Conservation (phyloP, 331 rosid species). For the Acacia pycnantha region DNA sequence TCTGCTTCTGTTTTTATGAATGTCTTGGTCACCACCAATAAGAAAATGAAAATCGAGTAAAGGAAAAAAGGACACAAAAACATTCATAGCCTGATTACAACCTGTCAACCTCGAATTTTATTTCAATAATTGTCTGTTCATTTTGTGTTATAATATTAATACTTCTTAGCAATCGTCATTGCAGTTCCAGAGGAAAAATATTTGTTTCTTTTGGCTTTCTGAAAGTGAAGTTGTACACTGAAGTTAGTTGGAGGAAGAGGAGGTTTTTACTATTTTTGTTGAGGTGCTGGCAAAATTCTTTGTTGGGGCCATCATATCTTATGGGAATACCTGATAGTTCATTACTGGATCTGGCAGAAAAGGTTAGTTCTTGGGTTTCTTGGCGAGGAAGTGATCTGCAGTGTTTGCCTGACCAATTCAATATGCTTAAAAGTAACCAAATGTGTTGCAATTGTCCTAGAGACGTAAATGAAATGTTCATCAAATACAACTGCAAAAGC, state of each 20-base stretch:
- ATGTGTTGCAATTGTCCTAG: conserved; percentile 72
- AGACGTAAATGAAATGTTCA: conserved; percentile 32
- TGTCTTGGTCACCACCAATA: conserved; percentile 24
- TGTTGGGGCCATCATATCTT: conserved; percentile 49
- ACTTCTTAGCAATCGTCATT: conserved; percentile 33
- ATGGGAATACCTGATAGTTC: conserved; percentile 97
- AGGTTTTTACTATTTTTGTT: conserved; percentile 17
- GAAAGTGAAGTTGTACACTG: conserved; percentile 27
- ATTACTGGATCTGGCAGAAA: conserved; percentile 64
- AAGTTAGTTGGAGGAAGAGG: conserved; percentile 38
- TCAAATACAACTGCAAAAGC: conserved; percentile 58
- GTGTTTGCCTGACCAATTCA: conserved; percentile 8
- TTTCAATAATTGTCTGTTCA: conserved; percentile 26
- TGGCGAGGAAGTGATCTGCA: conserved; percentile 43
- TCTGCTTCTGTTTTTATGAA: conserved; percentile 31
- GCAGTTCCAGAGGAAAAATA: conserved; percentile 36
- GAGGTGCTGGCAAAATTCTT: conserved; percentile 41
- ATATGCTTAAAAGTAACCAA: conserved; percentile 24
- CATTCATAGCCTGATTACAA: conserved; percentile 28
- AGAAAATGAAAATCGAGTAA: conserved; percentile 6
- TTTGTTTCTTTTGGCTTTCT: conserved; percentile 30
- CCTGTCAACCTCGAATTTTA: conserved; percentile 57
- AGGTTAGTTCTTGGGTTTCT: conserved; percentile 68
- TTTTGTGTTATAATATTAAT: conserved; percentile 15
- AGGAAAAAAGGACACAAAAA: conserved; percentile 15